These are phyloP conservation scores for Phascolomyces articulosus DNA, from an alignment of 371 early-diverging fungal species.

Conservation along the genomic window DNA sequence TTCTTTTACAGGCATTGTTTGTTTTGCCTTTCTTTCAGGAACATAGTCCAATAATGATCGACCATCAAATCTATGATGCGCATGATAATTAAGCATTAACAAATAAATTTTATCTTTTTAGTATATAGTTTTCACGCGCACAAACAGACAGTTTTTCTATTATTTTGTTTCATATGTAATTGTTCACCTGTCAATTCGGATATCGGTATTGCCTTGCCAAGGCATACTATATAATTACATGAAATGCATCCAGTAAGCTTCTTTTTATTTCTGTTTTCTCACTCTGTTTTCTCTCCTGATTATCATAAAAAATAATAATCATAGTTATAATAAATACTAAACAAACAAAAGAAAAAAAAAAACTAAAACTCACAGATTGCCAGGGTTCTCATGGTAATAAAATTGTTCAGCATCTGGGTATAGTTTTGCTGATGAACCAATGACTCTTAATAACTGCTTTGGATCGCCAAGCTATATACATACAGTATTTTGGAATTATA, in stretches of 20 bases:
- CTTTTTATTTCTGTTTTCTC: background rate
- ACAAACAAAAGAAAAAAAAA: background rate
- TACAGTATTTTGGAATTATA: background rate
- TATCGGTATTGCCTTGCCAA: conserved; percentile 55
- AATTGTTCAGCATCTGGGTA: conserved; percentile 58
- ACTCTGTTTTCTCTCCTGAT: too few relatives aligned
- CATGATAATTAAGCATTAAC: too few relatives aligned
- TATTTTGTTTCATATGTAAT: background rate
- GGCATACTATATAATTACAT: conserved; percentile 36
- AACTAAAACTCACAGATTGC: conserved; percentile 45
- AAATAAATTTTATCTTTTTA: too few relatives aligned
- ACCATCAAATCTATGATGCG: conserved; percentile 66
- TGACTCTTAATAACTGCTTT: conserved; percentile 57
- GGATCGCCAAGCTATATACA: conserved; percentile 58
- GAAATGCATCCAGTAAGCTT: background rate
- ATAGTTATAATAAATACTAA: too few relatives aligned
- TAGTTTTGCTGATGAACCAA: conserved; percentile 52
- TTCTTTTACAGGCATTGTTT: conserved; percentile 33
- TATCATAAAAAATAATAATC: too few relatives aligned
- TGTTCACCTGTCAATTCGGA: conserved; percentile 49
- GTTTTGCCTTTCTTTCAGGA: conserved; percentile 30
- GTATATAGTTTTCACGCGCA: background rate
- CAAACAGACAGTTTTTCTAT: background rate
- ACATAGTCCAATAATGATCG: conserved; percentile 57
- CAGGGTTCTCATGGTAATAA: conserved; percentile 54